Percentiles rank a stretch among this genome's conserved stretches.
Conservation (phyloP, 2,329 filamentous ascomycete species). For the Penicillium rolfsii region DNA sequence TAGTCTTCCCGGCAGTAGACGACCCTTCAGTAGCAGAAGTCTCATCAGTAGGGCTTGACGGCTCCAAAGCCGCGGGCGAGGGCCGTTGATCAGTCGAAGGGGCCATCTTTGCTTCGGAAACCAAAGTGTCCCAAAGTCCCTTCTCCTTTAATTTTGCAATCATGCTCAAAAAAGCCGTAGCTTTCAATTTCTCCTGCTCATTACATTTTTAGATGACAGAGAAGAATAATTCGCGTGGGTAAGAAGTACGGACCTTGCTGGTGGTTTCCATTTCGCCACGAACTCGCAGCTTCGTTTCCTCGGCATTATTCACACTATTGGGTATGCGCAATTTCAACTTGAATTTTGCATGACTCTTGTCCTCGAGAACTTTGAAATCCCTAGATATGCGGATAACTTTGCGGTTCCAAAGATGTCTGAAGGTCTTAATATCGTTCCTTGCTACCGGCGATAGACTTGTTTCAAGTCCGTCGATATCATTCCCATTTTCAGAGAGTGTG, state of each 20-base stretch:
- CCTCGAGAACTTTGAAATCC: background rate
- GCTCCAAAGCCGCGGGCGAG: background rate
- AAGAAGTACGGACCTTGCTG: background rate
- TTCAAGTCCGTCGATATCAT: background rate
- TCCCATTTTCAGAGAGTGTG: too few relatives aligned
- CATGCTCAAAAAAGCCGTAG: background rate
- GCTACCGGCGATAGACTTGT: background rate
- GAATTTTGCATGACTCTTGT: background rate
- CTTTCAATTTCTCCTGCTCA: background rate
- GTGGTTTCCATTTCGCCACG: background rate
- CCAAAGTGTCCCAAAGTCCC: background rate
- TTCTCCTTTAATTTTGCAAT: conserved; percentile 1
- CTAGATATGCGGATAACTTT: background rate
- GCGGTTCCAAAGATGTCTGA: conserved; percentile 2
- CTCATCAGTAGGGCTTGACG: background rate
- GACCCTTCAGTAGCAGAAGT: background rate
- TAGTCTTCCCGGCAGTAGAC: background rate
- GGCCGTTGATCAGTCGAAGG: background rate
- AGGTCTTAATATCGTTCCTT: background rate
- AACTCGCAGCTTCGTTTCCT: background rate
- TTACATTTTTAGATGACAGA: background rate
- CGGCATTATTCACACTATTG: background rate
- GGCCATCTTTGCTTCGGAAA: background rate
- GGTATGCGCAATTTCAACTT: background rate
- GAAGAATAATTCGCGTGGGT: background rate